phyloP scores from a whole-genome alignment of 768 basidiomycete genomes.

The Serendipita sp. region DNA sequence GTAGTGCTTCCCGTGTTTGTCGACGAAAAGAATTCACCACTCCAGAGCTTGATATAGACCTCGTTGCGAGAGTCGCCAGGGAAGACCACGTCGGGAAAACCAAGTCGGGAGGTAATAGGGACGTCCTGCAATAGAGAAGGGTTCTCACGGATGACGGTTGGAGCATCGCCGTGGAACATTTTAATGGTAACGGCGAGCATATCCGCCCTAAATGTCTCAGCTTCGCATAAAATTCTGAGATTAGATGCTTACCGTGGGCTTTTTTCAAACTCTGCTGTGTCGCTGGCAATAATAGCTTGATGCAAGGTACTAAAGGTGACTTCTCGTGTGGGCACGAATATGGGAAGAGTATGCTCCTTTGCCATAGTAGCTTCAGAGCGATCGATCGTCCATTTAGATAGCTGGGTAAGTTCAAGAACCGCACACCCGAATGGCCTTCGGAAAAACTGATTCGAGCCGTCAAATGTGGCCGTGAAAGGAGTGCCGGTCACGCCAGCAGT shows the following conservation, averaged over 20 bases:
- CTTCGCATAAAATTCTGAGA: neutral
- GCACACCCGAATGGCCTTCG: constrained; percentile 94
- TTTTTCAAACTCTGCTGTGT: constrained; percentile 66
- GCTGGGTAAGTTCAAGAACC: constrained; percentile 66
- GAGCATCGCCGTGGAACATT: constrained; percentile 67
- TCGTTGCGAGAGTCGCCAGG: constrained; percentile 88
- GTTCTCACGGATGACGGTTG: constrained; percentile 65
- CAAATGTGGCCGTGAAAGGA: neutral
- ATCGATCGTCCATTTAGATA: constrained; percentile 50
- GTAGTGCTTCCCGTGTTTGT: constrained; percentile 20
- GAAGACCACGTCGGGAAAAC: constrained; percentile 92
- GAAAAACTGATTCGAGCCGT: constrained; percentile 20
- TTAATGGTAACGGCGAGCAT: constrained; percentile 70
- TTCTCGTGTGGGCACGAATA: constrained; percentile 71
- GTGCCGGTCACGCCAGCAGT: neutral
- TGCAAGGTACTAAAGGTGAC: constrained; percentile 82
- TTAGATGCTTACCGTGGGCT: constrained; percentile 43
- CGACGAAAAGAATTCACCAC: constrained; percentile 61
- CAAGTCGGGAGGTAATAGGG: constrained; percentile 70
- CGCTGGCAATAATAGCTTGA: constrained; percentile 78
- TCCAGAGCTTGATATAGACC: constrained; percentile 91
- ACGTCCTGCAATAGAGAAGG: constrained; percentile 65
- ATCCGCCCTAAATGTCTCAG: constrained; percentile 45
- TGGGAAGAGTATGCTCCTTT: constrained; percentile 73
- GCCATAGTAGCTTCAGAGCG: constrained; percentile 44